These are phyloP conservation scores for Trichoderma pleuroti DNA, from an alignment of 2,329 filamentous ascomycete species.

Conservation along the genomic window DNA sequence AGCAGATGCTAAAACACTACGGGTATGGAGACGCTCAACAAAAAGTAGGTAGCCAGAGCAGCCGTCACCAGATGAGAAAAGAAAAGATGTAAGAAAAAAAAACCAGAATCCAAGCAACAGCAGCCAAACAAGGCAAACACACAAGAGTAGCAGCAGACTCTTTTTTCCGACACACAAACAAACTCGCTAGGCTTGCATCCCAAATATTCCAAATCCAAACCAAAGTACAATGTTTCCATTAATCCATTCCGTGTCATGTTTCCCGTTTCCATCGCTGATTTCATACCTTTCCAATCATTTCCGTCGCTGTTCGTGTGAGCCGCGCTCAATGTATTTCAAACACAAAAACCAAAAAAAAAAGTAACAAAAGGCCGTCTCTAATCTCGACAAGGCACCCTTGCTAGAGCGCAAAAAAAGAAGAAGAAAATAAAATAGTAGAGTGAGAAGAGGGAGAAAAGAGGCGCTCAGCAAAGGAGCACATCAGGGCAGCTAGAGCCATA, in stretches of 20 bases:
- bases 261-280: not conserved
- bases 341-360: not conserved
- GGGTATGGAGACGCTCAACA: conserved; percentile 9
- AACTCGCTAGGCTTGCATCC: not conserved
- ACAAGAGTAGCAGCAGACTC: not conserved
- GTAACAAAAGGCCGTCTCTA: not conserved
- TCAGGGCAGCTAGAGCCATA: not conserved
- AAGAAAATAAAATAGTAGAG: not conserved
- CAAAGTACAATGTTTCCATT: not conserved
- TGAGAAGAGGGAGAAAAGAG: not conserved
- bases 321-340: not conserved
- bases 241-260: not conserved
- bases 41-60: not conserved
- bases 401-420: not conserved
- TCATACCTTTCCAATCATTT: not conserved
- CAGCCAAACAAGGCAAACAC: not conserved
- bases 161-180: not conserved
- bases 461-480: not conserved
- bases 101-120: not conserved
- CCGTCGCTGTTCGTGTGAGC: not conserved
- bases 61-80: not conserved
- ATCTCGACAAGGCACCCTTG: not conserved
- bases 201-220: not conserved
- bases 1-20: conserved; percentile 1
- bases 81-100: not conserved